Base-by-base conservation (phyloP, 140 eudicot genomes). In the Bidens hawaiensis region DNA sequence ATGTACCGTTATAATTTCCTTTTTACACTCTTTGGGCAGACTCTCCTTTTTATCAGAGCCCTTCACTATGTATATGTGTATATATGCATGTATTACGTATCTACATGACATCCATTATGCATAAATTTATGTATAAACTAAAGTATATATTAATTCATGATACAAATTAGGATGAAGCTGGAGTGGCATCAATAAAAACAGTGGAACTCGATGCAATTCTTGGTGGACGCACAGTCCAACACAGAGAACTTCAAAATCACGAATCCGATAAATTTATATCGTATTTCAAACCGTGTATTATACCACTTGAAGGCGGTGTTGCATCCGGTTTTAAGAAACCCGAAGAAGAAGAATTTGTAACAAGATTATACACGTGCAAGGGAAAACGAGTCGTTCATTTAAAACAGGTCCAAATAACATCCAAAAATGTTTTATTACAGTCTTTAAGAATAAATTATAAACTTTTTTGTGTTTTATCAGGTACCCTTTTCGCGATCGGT, bases 191-290 rank as follows among this genome's bases (percentile, higher is more conserved):
- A n/a, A n/a, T n/a, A n/a, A n/a, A n/a, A n/a, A n/a, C n/a, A n/a
- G n/a, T n/a, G n/a, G n/a, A n/a, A n/a, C n/a, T n/a, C n/a, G n/a
- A n/a, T n/a, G n/a, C n/a, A n/a, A 21, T 64, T 76, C 95, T 91
- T 74, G 95, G 96, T n/a, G 98, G 98, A 19, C 88, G 95, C 75
- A 96, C 99, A 2, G 95, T 93, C 34, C 99, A 93, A 74, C 77
- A 93, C 68, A 79, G 99, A 69, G 99, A 93, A 74, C 74, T 85
- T 57, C 97, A 88, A 83, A 94, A 81, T 28, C 87, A 80, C 23
- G 99, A 93, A 70, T 82, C 95, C 60, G 99, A 88, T 73, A 88
- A 88, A 60, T 93, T 93, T 19, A 70, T 88, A 67, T 85, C 99
- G 3, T 88, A 93, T 69, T 88, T 88, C 47, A 93, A 85, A 79